Evolutionary conservation across 495 filamentous ascomycete genomes (phyloP), one percentile per base, ranked within the genome.

Genomic region (Aspergillus baeticus): DNA sequence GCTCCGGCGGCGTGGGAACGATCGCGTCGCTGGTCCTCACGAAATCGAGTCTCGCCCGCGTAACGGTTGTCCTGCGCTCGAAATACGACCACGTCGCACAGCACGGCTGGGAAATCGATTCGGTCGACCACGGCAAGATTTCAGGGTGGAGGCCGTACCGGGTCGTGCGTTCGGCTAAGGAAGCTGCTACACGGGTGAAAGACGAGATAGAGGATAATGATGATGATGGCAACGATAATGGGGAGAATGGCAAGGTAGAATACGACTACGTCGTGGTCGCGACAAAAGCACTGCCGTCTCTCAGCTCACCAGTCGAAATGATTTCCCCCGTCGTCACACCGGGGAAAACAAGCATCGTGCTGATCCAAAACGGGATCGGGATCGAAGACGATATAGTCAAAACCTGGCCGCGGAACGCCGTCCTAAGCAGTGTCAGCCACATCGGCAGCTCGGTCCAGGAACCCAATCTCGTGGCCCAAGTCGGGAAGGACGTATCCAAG

Each of bases 331-430:
- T 41, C 6, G 8, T 41, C 3, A 41, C 23, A 15, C 15, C n/a
- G 46, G 46, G 23, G 46, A 35, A 18, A 14, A 21, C 46, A 35
- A 66, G 63, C 0, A 79, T 88, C 55, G 81, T 88, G n/a, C 67
- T 88, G 29, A 84, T 87, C 43, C 85, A 88, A 54, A 88, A 88
- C 66, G 85, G 85, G 23, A 74, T 88, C 10, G 84, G 84, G 31
- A 83, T 86, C 29, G 85, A 88, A 54, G 76, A 76, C 7, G 75
- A 82, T 1, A 84, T 85, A 66, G 72, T 78, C 44, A 66, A 66
- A 38, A 74, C 79, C 5, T 87, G 84, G 52, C 82, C 84, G 0
- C 6, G 58, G 17, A 77, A 68, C 13, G 74, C 77, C 3, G 81
- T 87, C 38, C 61, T 87, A 33, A 84, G 75, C 51, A 84, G 77